A percentile compares a stretch with the other conserved stretches of the same genome.
Conservation (phyloP, 345 rosid species). For the Eucalyptus grandis region DNA sequence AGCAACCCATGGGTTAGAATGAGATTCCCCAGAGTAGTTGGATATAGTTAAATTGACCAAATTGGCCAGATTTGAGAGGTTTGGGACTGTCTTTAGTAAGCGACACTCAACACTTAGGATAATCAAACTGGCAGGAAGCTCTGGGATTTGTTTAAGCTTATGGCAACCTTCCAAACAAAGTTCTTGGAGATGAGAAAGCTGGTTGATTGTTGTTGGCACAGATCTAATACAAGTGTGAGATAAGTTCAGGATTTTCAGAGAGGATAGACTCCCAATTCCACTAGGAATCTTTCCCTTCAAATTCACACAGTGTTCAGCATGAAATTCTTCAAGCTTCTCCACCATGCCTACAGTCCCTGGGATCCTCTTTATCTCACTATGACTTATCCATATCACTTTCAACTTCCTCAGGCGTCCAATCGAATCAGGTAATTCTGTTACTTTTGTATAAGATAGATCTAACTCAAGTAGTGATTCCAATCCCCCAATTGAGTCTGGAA, state of each 20-base stretch:
- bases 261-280: background rate
- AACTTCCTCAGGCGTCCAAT: accelerated
- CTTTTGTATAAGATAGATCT: accelerated
- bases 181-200: background rate
- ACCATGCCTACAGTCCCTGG: accelerated
- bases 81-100: background rate
- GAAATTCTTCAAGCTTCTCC: too few species aligned
- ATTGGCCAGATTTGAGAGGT: background rate
- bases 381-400: too few species aligned
- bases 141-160: background rate
- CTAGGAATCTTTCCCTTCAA: background rate
- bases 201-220: background rate
- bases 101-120: background rate
- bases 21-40: too few species aligned
- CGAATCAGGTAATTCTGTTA: too few species aligned
- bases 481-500: too few species aligned
- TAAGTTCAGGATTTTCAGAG: background rate
- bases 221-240: background rate
- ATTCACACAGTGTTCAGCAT: too few species aligned
- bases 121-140: background rate
- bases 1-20: background rate
- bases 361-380: accelerated
- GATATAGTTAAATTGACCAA: background rate
- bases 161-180: background rate
- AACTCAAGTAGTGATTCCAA: too few species aligned